These are phyloP conservation scores for Lentinula raphanica DNA, from an alignment of 768 basidiomycete species.

Conservation along the genomic window DNA sequence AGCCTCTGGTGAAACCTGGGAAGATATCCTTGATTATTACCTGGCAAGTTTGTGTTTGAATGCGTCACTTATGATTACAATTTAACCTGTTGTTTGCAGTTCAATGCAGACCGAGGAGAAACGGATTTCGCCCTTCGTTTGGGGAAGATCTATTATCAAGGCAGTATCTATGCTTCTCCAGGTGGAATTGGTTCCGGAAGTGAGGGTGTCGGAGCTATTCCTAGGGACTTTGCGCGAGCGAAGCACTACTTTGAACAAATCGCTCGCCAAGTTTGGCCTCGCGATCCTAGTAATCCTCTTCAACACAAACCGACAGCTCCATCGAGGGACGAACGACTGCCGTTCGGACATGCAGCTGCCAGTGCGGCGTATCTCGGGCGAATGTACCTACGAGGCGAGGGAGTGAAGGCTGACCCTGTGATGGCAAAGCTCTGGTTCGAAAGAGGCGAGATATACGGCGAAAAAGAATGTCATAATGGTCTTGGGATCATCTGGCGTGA, in stretches of 20 bases:
- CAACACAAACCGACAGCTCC: conserved; percentile 34
- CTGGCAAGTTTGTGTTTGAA: conserved; percentile 41
- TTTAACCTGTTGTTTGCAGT: conserved; percentile 41
- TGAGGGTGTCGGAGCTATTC: conserved; percentile 88
- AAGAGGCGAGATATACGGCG: conserved; percentile 72
- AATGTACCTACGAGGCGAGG: conserved; percentile 94
- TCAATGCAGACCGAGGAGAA: conserved; percentile 92
- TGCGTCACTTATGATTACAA: neutral
- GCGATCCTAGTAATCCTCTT: conserved; percentile 60
- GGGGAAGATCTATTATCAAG: conserved; percentile 95
- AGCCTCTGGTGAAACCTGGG: conserved; percentile 90
- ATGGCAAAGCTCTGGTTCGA: conserved; percentile 93
- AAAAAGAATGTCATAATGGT: conserved; percentile 85
- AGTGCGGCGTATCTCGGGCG: conserved; percentile 87
- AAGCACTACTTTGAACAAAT: conserved; percentile 80
- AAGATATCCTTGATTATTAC: conserved; percentile 89
- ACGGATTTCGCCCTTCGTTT: conserved; percentile 85
- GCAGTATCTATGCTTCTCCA: conserved; percentile 75
- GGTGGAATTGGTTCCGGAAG: conserved; percentile 86
- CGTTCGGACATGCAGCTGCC: conserved; percentile 61
- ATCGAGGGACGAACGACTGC: conserved; percentile 47
- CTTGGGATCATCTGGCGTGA: conserved; percentile 92
- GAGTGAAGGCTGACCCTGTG: conserved; percentile 69
- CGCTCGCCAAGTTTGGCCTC: conserved; percentile 82
- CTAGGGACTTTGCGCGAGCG: conserved; percentile 72